A percentile compares a stretch with the other conserved stretches of the same genome.
These are phyloP conservation scores for Citrus sinensis DNA, from an alignment of 345 rosid species.

Conservation along the genomic window DNA sequence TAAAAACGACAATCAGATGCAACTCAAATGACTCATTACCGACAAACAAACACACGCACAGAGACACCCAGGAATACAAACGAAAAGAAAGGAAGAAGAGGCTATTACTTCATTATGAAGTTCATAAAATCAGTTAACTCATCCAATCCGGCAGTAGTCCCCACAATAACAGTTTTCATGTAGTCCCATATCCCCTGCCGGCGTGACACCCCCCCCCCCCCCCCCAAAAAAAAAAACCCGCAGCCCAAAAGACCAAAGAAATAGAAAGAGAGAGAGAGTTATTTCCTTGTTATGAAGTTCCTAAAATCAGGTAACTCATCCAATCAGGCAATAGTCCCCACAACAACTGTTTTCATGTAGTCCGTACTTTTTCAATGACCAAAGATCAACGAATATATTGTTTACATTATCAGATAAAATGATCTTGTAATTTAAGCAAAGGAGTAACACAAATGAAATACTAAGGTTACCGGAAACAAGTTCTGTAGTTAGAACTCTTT, in stretches of 20 bases:
- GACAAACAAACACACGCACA: too few relatives aligned
- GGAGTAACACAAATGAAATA: neutral
- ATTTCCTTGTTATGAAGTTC: neutral
- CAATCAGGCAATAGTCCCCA: neutral
- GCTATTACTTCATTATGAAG: neutral
- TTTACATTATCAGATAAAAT: neutral
- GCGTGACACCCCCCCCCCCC: accelerated
- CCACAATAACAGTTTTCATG: neutral
- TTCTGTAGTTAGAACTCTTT: slow-evolving; percentile 77
- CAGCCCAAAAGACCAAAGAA: too few relatives aligned
- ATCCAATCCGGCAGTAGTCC: neutral
- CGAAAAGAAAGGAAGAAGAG: neutral
- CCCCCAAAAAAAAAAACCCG: too few relatives aligned
- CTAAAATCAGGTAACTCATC: neutral
- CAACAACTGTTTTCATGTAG: neutral
- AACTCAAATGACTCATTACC: neutral
- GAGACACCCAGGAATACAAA: too few relatives aligned
- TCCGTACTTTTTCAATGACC: neutral
- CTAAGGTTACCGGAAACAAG: slow-evolving; percentile 66
- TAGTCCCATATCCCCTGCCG: neutral
- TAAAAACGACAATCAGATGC: neutral
- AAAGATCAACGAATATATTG: neutral
- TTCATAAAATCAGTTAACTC: neutral
- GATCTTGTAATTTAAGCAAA: neutral
- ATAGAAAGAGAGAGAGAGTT: neutral